Conservation (phyloP, 73 alveolate genomes). For the Paramecium primaurelia region DNA sequence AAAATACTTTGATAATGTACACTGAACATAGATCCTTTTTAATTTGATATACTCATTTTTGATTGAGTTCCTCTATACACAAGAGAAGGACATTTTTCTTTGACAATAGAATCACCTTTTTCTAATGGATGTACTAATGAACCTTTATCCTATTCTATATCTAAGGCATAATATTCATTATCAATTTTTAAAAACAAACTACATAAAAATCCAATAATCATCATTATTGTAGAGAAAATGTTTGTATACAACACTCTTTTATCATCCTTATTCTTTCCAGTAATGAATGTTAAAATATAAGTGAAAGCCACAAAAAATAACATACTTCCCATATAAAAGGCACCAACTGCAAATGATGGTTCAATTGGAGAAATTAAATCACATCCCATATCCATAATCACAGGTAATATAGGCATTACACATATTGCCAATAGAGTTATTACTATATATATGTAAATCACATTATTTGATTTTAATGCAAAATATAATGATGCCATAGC, state of each 20-base stretch:
- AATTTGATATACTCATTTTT: background rate
- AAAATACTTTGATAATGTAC: background rate
- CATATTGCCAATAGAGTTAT: background rate
- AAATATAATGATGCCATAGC: background rate
- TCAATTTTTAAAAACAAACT: background rate
- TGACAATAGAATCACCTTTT: background rate
- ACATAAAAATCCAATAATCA: background rate
- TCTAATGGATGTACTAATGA: background rate
- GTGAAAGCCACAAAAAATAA: background rate
- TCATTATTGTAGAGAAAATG: background rate
- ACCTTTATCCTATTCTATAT: background rate
- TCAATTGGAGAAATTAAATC: background rate
- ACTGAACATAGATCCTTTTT: background rate
- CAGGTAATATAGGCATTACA: conserved; percentile 1
- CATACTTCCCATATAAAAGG: background rate
- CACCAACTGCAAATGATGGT: background rate
- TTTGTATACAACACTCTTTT: background rate
- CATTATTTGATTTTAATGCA: background rate
- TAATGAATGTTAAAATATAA: background rate
- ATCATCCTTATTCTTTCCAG: background rate
- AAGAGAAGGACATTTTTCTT: background rate
- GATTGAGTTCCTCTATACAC: background rate
- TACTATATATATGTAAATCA: background rate
- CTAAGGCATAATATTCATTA: background rate
- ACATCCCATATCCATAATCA: conserved; percentile 3